A percentile compares a stretch with the other conserved stretches of the same genome.
phyloP scores from a whole-genome alignment of 2,329 filamentous ascomycete species.

The Septoria linicola region DNA sequence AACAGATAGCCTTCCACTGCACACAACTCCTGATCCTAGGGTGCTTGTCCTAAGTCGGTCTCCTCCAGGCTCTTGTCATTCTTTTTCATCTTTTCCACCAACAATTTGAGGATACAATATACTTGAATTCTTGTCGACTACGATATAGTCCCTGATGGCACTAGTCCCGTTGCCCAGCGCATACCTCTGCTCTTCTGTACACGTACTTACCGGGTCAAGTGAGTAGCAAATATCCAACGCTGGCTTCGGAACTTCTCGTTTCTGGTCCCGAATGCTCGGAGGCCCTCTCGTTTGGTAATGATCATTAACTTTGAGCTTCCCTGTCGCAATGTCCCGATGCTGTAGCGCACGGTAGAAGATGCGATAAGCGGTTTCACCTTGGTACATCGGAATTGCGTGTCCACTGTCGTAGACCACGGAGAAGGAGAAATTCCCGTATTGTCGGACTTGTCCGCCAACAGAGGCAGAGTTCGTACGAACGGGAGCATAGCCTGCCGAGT shows the following conservation, averaged over 20 bases:
- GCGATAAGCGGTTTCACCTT: conserved; percentile 50
- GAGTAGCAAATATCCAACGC: conserved; percentile 24
- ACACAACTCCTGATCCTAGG: no score
- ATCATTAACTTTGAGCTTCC: no score
- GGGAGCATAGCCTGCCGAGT: conserved; percentile 47
- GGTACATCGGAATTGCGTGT: conserved; percentile 49
- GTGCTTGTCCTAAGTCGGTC: no score
- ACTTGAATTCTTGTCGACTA: conserved; percentile 26
- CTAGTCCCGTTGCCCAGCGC: conserved; percentile 18
- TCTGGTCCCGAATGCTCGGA: no score
- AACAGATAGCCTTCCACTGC: no score
- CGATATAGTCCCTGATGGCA: conserved; percentile 22
- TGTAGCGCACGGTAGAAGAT: conserved; percentile 51
- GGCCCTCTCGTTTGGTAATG: no score
- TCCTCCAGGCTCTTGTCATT: no score
- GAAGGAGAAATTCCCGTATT: conserved; percentile 35
- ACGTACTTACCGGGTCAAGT: conserved; percentile 23
- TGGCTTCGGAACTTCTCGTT: conserved; percentile 15
- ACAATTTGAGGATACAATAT: conserved; percentile 22
- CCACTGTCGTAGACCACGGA: conserved; percentile 28
- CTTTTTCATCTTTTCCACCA: no score
- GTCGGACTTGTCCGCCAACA: conserved; percentile 29
- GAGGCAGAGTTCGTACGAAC: conserved; percentile 23
- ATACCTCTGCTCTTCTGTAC: conserved; percentile 25
- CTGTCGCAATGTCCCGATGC: conserved; percentile 48